phyloP scores from a whole-genome alignment of 805 yeast genomes.

The Candida namnaoensis region DNA sequence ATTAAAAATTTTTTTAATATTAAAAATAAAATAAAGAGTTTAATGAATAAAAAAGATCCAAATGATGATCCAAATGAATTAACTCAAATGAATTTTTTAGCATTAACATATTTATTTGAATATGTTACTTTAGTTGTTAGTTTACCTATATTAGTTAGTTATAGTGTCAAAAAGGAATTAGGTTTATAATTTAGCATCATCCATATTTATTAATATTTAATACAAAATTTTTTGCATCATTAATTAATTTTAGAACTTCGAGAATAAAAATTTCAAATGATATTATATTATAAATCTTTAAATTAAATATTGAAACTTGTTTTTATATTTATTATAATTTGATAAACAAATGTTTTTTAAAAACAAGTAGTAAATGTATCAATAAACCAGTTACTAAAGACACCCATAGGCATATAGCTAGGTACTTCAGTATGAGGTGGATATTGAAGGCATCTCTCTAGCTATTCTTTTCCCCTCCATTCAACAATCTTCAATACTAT shows the following conservation, averaged over 20 bases:
- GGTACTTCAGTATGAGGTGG: neutral
- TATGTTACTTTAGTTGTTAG: conserved; percentile 14
- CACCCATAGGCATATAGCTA: neutral
- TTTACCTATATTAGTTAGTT: conserved; percentile 15
- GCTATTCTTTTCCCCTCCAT: neutral
- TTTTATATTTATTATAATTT: too few species aligned
- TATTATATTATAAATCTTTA: too few species aligned
- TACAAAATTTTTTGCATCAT: too few species aligned
- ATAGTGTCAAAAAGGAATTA: conserved; percentile 4
- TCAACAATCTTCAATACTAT: neutral
- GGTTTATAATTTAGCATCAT: neutral
- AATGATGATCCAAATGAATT: conserved; percentile 1
- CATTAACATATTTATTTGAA: conserved; percentile 14
- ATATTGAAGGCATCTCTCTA: neutral
- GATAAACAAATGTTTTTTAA: too few species aligned
- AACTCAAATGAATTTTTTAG: conserved; percentile 15
- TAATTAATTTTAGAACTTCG: too few species aligned
- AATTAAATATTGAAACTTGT: too few species aligned
- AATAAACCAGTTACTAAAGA: neutral
- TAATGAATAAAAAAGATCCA: too few species aligned
- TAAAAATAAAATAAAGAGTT: too few species aligned
- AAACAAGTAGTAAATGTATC: neutral
- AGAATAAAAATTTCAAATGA: too few species aligned
- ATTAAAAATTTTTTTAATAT: too few species aligned
- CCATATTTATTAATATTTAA: neutral